Conservation (phyloP, 2,329 filamentous ascomycete genomes). For the Aspergillus piperis region DNA sequence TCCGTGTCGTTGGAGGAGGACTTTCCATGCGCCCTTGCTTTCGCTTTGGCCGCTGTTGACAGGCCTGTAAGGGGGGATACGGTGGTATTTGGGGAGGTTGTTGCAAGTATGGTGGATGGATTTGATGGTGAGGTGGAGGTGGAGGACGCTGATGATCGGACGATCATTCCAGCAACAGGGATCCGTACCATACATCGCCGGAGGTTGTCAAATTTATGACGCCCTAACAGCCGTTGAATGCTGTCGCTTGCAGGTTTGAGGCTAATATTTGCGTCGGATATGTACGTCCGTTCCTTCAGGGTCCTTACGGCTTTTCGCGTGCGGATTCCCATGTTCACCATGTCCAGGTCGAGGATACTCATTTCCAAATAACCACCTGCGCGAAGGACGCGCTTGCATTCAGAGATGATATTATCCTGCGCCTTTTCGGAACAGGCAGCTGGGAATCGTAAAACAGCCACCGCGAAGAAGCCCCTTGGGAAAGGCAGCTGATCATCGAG, state of each 20-base stretch:
- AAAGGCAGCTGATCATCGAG: slow-evolving; percentile 49
- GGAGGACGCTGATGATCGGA: slow-evolving; percentile 44
- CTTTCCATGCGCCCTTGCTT: slow-evolving; percentile 26
- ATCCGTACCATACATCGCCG: slow-evolving; percentile 52
- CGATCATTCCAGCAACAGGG: slow-evolving; percentile 49
- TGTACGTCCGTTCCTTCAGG: slow-evolving; percentile 49
- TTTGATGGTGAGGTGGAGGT: slow-evolving; percentile 43
- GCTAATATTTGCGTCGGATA: slow-evolving; percentile 45
- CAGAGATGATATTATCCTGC: slow-evolving; percentile 48
- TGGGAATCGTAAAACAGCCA: slow-evolving; percentile 50
- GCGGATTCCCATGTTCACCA: slow-evolving; percentile 52
- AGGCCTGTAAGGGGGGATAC: slow-evolving; percentile 28
- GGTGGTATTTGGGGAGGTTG: slow-evolving; percentile 27
- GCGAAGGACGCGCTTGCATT: slow-evolving; percentile 52
- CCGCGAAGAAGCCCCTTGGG: slow-evolving; percentile 49
- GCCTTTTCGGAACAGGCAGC: slow-evolving; percentile 46
- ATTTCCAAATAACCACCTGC: slow-evolving; percentile 53
- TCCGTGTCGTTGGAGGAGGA: slow-evolving; percentile 42
- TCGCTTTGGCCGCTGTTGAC: slow-evolving; percentile 19
- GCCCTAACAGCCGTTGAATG: slow-evolving; percentile 49
- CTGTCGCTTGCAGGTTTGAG: slow-evolving; percentile 52
- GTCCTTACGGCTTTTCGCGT: slow-evolving; percentile 48
- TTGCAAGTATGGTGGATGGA: slow-evolving; percentile 33
- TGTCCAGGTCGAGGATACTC: slow-evolving; percentile 52
- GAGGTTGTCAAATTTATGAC: slow-evolving; percentile 51